Evolutionary conservation across 1,284 basidiomycete genomes (phyloP).

Genomic region (Ganoderma resinaceum): DNA sequence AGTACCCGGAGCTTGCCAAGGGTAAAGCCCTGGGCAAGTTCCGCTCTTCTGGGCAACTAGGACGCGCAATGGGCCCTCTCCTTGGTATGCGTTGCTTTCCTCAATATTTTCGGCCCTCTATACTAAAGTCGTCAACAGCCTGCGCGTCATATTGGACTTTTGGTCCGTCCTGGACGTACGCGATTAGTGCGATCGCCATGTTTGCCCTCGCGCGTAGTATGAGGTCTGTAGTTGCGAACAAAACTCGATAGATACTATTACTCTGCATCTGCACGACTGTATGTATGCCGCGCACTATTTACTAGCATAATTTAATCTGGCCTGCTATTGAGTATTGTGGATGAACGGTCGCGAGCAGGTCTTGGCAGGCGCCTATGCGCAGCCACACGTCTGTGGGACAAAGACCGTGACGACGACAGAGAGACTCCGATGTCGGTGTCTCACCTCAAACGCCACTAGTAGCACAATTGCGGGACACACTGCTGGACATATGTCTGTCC

Average conservation of each 20-base stretch:
- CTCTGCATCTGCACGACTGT: background rate
- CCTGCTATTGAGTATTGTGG: background rate
- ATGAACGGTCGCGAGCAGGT: background rate
- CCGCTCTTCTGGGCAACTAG: slow-evolving; percentile 88
- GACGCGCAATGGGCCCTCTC: slow-evolving; percentile 87
- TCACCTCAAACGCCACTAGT: no score
- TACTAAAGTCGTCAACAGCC: slow-evolving; percentile 49
- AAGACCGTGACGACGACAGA: no score
- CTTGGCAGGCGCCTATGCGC: background rate
- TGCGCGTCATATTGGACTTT: slow-evolving; percentile 89
- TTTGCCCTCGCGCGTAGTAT: slow-evolving; percentile 58
- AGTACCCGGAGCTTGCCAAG: slow-evolving; percentile 75
- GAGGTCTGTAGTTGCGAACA: slow-evolving; percentile 41
- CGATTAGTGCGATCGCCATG: slow-evolving; percentile 70
- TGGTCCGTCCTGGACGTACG: slow-evolving; percentile 83
- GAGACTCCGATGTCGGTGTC: no score
- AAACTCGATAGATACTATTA: slow-evolving; percentile 15
- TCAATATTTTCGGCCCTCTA: slow-evolving; percentile 6
- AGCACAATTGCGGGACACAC: no score
- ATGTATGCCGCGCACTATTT: slow-evolving; percentile 7
- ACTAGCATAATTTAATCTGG: slow-evolving; percentile 2
- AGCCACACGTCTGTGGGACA: background rate
- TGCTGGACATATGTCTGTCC: background rate
- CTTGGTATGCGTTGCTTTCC: slow-evolving; percentile 61
- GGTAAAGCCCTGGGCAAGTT: slow-evolving; percentile 88